Evolutionary conservation across 805 yeast species (phyloP), one percentile per base, ranked within the genome.

Genomic region (Saccharomycopsis synnaedendra): DNA sequence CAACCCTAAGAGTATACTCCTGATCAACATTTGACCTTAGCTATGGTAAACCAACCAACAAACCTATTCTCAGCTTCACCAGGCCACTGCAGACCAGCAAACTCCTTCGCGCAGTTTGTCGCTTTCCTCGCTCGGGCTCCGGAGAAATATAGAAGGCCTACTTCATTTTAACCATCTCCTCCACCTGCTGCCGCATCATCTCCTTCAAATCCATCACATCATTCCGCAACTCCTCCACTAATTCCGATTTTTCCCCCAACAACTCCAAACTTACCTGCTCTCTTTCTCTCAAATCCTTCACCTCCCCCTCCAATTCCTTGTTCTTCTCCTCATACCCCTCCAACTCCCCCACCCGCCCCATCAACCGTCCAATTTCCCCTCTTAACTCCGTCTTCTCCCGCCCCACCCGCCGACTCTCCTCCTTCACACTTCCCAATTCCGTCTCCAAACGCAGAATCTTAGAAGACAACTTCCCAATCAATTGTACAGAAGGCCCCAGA

Each of bases 121-220:
- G 19, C 19, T 19, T 19, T 19, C 19, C 19, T 19, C 19, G 19
- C 19, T 19, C 19, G 19, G 1, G 19, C 19, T 19, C 2, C 19
- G 19, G 19, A 19, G 19, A 19, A 19, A 19, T 19, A 1, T 19
- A 1, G 19, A 19, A 19, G 19, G 19, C 19, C 19, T 19, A 19
- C 54, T 81, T 85, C 56, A 83, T 56, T 40, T 75, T 82, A 41
- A 87, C 79, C 76, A 90, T 72, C 55, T 89, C 93, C 61, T 85
- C 94, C 41, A 90, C 89, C 63, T 90, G 98, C 53, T 75, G 75
- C 52, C 78, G 72, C 62, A 87, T 74, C 68, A 93, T 69, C 42
- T 85, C 94, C 64, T 93, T 93, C 63, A 90, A 70, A 63, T 93
- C 98, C 4, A 70, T 73, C 11, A 93, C 90, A 59, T 93, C 98